Conservation (phyloP, 2,329 filamentous ascomycete genomes). For the Paraphaeosphaeria sporulosa region DNA sequence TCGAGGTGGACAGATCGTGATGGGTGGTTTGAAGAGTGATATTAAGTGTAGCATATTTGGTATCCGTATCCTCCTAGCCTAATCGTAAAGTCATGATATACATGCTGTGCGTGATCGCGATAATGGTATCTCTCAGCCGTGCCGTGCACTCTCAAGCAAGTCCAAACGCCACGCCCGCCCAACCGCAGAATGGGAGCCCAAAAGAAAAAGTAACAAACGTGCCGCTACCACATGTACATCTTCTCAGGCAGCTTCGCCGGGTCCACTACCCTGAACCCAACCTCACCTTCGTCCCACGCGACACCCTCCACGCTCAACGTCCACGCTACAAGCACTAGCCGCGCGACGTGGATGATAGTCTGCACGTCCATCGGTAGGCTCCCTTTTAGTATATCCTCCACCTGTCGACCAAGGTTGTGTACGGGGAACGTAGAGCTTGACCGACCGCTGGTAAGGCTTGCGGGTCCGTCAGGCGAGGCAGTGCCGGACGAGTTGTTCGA, state of each 20-base stretch:
- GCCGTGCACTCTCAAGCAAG: not conserved
- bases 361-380: conserved; percentile 35
- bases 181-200: not conserved
- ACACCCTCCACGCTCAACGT: conserved; percentile 36
- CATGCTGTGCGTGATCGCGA: not conserved
- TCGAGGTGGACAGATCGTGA: too few species aligned
- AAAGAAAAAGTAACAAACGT: not conserved
- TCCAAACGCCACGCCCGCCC: not conserved
- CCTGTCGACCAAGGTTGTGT: conserved; percentile 31
- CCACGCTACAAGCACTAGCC: conserved; percentile 44
- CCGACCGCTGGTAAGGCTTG: not conserved
- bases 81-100: too few species aligned
- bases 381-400: conserved; percentile 36
- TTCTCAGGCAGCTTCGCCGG: conserved; percentile 12
- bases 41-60: too few species aligned
- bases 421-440: conserved; percentile 20
- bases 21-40: too few species aligned
- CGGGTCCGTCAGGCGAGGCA: not conserved
- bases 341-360: conserved; percentile 32
- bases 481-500: conserved; percentile 10
- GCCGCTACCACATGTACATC: conserved; percentile 19
- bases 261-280: conserved; percentile 26
- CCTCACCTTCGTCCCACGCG: conserved; percentile 32
- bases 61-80: too few species aligned
- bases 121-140: not conserved